Evolutionary conservation across 2,329 filamentous ascomycete genomes (phyloP).

Genomic region (Rugonectria rugulosa): DNA sequence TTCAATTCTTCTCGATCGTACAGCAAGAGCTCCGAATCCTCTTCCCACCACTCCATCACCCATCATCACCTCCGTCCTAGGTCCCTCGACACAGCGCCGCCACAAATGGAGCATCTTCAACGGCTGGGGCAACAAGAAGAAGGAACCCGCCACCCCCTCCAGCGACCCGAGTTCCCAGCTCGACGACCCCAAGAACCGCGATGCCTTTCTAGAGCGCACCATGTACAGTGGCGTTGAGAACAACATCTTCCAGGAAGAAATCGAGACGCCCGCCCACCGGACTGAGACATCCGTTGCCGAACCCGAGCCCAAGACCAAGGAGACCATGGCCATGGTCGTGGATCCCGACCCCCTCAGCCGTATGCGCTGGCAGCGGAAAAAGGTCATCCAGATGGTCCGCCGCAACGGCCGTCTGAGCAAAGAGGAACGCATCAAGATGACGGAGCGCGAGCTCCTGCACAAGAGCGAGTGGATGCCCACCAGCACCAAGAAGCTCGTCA

Average conservation of each 20-base stretch:
- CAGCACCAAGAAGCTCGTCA: conserved; percentile 88
- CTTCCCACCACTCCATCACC: conserved; percentile 27
- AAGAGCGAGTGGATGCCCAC: conserved; percentile 82
- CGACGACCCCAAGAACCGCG: conserved; percentile 51
- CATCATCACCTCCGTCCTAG: conserved; percentile 24
- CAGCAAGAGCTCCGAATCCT: conserved; percentile 34
- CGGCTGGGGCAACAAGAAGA: conserved; percentile 42
- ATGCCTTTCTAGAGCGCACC: conserved; percentile 50
- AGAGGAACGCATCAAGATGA: conserved; percentile 71
- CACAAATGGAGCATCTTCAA: conserved; percentile 54
- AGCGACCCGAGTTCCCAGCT: conserved; percentile 44
- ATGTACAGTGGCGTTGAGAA: conserved; percentile 56
- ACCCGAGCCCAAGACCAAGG: conserved; percentile 49
- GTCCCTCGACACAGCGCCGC: conserved; percentile 44
- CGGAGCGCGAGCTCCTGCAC: conserved; percentile 61
- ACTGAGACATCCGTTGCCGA: no score
- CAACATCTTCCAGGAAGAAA: conserved; percentile 70
- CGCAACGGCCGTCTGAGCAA: conserved; percentile 62
- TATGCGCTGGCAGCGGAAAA: conserved; percentile 81
- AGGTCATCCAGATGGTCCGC: conserved; percentile 79
- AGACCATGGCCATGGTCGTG: conserved; percentile 67
- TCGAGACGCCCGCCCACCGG: conserved; percentile 54
- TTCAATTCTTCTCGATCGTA: conserved; percentile 12
- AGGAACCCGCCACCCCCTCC: conserved; percentile 42
- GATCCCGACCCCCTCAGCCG: conserved; percentile 80